phyloP scores from a whole-genome alignment of 2,329 filamentous ascomycete genomes.

The Penicillium griseofulvum region DNA sequence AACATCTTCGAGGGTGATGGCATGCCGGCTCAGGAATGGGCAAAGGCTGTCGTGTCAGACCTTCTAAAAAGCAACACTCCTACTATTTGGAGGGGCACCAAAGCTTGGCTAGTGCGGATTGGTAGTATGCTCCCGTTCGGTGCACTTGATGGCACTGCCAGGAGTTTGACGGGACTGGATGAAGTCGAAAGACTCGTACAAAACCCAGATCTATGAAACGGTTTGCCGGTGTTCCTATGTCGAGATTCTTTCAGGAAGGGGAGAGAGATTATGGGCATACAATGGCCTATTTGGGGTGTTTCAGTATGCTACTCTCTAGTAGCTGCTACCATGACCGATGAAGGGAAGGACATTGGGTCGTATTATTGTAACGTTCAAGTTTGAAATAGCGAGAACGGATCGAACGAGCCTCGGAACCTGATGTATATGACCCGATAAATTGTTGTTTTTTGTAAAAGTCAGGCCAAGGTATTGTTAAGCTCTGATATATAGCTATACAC shows the following conservation, averaged over 20 bases:
- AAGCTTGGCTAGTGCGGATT: neutral
- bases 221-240: neutral
- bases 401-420: neutral
- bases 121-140: neutral
- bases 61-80: neutral
- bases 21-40: neutral
- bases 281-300: no score
- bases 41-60: neutral
- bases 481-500: neutral
- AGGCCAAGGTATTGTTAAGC: neutral
- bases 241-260: no score
- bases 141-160: neutral
- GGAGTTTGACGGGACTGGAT: neutral
- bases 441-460: no score
- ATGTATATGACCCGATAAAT: neutral
- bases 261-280: no score
- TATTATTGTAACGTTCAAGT: no score
- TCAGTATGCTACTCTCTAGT: no score
- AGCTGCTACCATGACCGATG: no score
- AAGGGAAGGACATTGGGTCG: no score
- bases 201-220: neutral
- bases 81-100: neutral
- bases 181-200: neutral
- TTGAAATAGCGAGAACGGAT: neutral
- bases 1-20: neutral